Evolutionary conservation across 495 filamentous ascomycete species (phyloP).

Genomic region (Lasiosphaeria ovina): DNA sequence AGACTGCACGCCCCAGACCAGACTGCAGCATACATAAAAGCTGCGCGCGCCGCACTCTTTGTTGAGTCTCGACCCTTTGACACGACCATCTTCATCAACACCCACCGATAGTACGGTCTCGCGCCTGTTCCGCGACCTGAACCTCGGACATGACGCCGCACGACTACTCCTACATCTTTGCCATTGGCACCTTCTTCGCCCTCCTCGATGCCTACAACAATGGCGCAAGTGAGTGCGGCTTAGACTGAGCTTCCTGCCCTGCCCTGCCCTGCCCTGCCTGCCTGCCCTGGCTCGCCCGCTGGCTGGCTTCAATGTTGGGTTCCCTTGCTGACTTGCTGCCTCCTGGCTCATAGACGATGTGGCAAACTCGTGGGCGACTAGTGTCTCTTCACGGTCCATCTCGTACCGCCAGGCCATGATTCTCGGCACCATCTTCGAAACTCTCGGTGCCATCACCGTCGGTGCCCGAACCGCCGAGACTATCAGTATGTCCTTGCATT

Average conservation of each 20-base stretch:
- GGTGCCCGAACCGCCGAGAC: slow-evolving; percentile 65
- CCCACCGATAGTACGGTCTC: not conserved
- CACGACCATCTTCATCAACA: not conserved
- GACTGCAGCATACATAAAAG: not conserved
- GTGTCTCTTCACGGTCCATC: slow-evolving; percentile 65
- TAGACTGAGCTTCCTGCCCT: too few relatives aligned
- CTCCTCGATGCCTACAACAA: slow-evolving; percentile 72
- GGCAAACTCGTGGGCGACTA: slow-evolving; percentile 72
- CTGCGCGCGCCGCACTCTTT: not conserved
- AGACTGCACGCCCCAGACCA: not conserved
- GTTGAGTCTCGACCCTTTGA: not conserved
- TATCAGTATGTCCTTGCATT: slow-evolving; percentile 39
- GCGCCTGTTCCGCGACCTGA: not conserved
- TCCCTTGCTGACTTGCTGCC: not conserved
- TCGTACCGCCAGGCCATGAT: slow-evolving; percentile 66
- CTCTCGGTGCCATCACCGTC: slow-evolving; percentile 61
- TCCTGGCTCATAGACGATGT: slow-evolving; percentile 59
- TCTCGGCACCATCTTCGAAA: slow-evolving; percentile 63
- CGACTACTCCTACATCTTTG: slow-evolving; percentile 68
- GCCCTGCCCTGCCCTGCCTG: not conserved
- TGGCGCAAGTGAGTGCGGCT: slow-evolving; percentile 31
- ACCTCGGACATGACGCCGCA: slow-evolving; percentile 38
- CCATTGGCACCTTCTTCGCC: slow-evolving; percentile 72
- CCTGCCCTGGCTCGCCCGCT: not conserved
- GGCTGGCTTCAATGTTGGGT: not conserved